These are phyloP conservation scores for Candida broadrunensis DNA, from an alignment of 805 yeast genomes.

Conservation along the genomic window DNA sequence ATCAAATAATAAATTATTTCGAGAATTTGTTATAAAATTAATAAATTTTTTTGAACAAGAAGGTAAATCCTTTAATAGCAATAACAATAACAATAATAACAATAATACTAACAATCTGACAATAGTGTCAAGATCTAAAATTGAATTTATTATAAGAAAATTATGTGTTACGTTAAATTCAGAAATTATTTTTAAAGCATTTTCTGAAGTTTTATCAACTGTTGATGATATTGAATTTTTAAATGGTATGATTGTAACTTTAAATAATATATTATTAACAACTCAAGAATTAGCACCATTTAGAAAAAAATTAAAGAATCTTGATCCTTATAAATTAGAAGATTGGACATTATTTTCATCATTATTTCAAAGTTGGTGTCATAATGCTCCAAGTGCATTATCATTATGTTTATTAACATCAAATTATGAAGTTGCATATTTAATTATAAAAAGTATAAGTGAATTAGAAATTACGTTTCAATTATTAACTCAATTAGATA, in stretches of 20 bases:
- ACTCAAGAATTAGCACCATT: slow-evolving; percentile 75
- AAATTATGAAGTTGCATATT: slow-evolving; percentile 81
- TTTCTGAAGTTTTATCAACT: slow-evolving; percentile 68
- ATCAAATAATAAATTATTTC: slow-evolving; percentile 72
- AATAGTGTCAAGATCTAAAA: slow-evolving; percentile 40
- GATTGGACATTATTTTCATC: slow-evolving; percentile 71
- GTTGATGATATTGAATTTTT: slow-evolving; percentile 60
- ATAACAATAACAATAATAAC: slow-evolving; percentile 5
- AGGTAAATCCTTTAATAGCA: slow-evolving; percentile 11
- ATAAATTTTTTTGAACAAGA: slow-evolving; percentile 70
- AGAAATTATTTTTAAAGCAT: slow-evolving; percentile 75
- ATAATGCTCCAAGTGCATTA: slow-evolving; percentile 83
- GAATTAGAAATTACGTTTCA: slow-evolving; percentile 79
- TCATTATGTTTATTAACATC: slow-evolving; percentile 84
- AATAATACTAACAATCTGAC: slow-evolving; percentile 36
- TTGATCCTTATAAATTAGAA: slow-evolving; percentile 51
- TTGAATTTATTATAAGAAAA: slow-evolving; percentile 79
- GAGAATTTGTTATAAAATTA: slow-evolving; percentile 69
- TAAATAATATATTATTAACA: slow-evolving; percentile 81
- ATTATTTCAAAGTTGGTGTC: slow-evolving; percentile 87
- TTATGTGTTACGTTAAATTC: slow-evolving; percentile 78
- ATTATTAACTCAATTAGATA: slow-evolving; percentile 81
- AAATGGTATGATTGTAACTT: slow-evolving; percentile 77
- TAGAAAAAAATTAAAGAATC: slow-evolving; percentile 58
- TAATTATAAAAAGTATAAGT: slow-evolving; percentile 76